Evolutionary conservation across 2,329 filamentous ascomycete species (phyloP).

Genomic region (Pseudogymnoascus destructans): DNA sequence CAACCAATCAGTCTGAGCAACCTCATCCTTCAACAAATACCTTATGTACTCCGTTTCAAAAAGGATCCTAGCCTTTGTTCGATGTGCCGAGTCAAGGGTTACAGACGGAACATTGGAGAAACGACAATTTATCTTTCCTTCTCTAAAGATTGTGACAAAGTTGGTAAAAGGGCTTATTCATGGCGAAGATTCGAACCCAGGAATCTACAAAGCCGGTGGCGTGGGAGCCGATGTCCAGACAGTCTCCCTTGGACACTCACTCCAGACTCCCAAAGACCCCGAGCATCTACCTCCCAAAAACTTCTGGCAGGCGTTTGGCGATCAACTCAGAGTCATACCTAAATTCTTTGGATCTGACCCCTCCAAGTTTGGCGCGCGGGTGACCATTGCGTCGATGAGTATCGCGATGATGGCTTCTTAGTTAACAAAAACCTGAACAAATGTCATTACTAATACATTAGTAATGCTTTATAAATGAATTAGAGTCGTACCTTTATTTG

Average conservation of each 20-base stretch:
- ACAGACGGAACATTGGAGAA: constrained; percentile 48
- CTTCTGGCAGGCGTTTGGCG: constrained; percentile 44
- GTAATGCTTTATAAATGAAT: not conserved
- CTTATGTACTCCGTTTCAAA: constrained; percentile 44
- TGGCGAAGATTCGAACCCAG: constrained; percentile 35
- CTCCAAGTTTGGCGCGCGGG: constrained; percentile 55
- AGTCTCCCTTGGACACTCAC: constrained; percentile 48
- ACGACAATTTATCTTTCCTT: constrained; percentile 49
- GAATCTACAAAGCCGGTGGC: constrained; percentile 36
- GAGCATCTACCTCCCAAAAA: constrained; percentile 56
- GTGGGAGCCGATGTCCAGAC: constrained; percentile 34
- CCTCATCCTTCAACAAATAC: no score
- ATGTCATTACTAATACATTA: not conserved
- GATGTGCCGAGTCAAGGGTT: constrained; percentile 48
- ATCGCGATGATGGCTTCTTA: constrained; percentile 54
- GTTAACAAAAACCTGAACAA: not conserved
- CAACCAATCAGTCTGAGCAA: no score
- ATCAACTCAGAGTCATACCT: constrained; percentile 42
- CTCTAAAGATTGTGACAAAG: constrained; percentile 46
- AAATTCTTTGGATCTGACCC: constrained; percentile 47
- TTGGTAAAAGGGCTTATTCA: constrained; percentile 42
- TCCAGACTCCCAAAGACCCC: constrained; percentile 44
- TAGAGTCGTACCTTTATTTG: not conserved
- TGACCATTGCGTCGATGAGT: constrained; percentile 57
- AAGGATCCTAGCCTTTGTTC: constrained; percentile 47